Conservation (phyloP, 2,329 filamentous ascomycete species). For the Fusarium hainanense region DNA sequence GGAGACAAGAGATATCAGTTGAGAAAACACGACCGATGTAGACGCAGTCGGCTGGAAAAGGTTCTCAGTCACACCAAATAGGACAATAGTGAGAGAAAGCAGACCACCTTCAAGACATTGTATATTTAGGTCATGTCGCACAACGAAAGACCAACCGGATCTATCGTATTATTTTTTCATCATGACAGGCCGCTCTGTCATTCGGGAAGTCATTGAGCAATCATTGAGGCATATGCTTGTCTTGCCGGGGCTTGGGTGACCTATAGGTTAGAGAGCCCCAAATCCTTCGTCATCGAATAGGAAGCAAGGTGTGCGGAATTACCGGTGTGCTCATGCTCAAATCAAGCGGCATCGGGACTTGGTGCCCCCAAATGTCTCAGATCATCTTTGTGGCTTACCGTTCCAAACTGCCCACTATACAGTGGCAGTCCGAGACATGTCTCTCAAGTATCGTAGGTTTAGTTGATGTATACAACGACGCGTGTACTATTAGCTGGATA, state of each 20-base stretch:
- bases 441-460: conserved; percentile 2
- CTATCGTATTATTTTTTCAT: conserved; percentile 16
- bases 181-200: neutral
- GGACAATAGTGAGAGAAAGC: conserved; percentile 1
- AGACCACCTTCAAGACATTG: neutral
- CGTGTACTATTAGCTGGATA: neutral
- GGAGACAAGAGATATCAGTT: conserved; percentile 17
- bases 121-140: neutral
- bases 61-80: conserved; percentile 7
- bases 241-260: conserved; percentile 25
- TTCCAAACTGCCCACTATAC: neutral
- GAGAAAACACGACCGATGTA: conserved; percentile 16
- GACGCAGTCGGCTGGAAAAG: conserved; percentile 8
- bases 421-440: neutral
- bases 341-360: conserved; percentile 2
- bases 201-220: conserved; percentile 1
- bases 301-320: conserved; percentile 18
- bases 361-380: conserved; percentile 24
- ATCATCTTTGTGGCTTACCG: conserved; percentile 6
- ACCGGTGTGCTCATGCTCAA: conserved; percentile 29
- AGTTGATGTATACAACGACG: neutral
- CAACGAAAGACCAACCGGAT: conserved; percentile 2
- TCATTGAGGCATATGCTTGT: conserved; percentile 18
- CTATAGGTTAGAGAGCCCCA: conserved; percentile 11
- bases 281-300: conserved; percentile 30